phyloP scores from a whole-genome alignment of 2,329 filamentous ascomycete genomes.

The Arthrinium puccinioides region DNA sequence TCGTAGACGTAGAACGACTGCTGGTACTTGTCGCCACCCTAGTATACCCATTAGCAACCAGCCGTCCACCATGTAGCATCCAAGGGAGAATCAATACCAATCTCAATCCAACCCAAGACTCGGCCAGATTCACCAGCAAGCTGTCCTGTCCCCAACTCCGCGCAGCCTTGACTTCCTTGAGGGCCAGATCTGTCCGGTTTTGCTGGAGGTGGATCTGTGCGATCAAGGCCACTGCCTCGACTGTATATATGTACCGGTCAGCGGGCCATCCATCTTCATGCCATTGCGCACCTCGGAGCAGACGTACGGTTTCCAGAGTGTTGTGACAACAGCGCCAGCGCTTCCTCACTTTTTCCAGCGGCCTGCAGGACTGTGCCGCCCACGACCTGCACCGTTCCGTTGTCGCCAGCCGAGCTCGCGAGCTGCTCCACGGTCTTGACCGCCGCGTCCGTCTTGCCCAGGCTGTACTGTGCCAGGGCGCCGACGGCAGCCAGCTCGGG shows the following conservation, averaged over 20 bases:
- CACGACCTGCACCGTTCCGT: conserved; percentile 72
- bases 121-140: conserved; percentile 85
- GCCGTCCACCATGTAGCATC: not conserved
- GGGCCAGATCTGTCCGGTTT: conserved; percentile 82
- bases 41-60: conserved; percentile 17
- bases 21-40: conserved; percentile 95
- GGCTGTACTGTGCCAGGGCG: conserved; percentile 61
- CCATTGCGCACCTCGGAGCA: conserved; percentile 9
- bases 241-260: too few species aligned
- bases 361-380: conserved; percentile 76
- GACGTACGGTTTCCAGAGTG: conserved; percentile 79
- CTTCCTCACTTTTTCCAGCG: conserved; percentile 77
- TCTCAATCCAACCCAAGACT: conserved; percentile 89
- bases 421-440: conserved; percentile 59
- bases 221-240: conserved; percentile 75
- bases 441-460: conserved; percentile 56
- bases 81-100: conserved; percentile 48
- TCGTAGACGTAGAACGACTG: conserved; percentile 97
- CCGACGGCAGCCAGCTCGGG: conserved; percentile 72
- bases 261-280: too few species aligned
- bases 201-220: conserved; percentile 89
- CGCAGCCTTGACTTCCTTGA: conserved; percentile 82
- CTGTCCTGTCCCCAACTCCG: conserved; percentile 94
- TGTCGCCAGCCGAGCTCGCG: conserved; percentile 59
- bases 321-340: conserved; percentile 68